Evolutionary conservation across 1,284 basidiomycete genomes (phyloP), one percentile per base, ranked within the genome.

Genomic region (Erythrobasidium hasegawianum): DNA sequence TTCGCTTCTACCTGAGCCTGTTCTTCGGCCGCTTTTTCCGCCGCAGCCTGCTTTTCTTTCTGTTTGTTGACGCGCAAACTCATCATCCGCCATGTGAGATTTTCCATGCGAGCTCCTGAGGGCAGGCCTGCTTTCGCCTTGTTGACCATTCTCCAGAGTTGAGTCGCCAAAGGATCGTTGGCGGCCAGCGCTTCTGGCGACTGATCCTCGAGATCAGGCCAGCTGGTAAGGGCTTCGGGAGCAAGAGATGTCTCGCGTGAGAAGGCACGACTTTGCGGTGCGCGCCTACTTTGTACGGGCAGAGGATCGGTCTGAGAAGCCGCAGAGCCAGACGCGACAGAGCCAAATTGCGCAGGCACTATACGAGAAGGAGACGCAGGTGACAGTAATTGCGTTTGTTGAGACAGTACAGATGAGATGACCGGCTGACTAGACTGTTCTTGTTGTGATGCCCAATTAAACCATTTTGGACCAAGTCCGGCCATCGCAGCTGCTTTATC

Each of bases 61-160:
- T 88, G 87, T 81, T 90, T 93, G 80, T 88, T 87, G 69, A 97
- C 79, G 9, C 88, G 89, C 75, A 98, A 81, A 49, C 93, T 89
- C 94, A 97, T 97, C 90, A 97, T 90, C 69, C 96, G 81, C 95
- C 95, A 97, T 0, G 93, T 96, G 59, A 97, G 77, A 76, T 96
- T 97, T 80, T 97, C 95, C 91, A 97, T 94, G 71, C 93, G 81
- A 76, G 93, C 90, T 0, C 89, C 90, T 76, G 96, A 90, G 41
- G 93, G 92, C 52, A 96, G 79, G 58, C 83, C 84, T 20, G 87
- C 88, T 77, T 92, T 92, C 41, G 89, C 89, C 69, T 89, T 86
- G 41, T 91, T 87, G 76, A 93, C 97, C 84, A 97, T 90, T 79
- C 87, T 91, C 95, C 95, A 97, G 14, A 97, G 89, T 78, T 97